Conservation (phyloP, 352 stramenopile genomes). For the Globisporangium takayamanum region DNA sequence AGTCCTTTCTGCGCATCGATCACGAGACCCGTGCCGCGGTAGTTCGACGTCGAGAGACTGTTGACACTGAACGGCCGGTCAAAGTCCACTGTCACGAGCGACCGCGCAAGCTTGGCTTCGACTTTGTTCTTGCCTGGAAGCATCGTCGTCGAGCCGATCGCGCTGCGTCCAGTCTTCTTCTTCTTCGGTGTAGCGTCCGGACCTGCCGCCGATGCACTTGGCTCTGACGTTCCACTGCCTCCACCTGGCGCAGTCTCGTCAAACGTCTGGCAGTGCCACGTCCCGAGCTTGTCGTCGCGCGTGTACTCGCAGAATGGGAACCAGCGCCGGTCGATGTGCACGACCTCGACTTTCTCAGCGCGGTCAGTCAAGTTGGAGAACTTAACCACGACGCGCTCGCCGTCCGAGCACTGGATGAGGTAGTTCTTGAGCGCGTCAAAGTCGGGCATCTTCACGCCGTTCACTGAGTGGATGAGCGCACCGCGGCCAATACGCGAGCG, state of each 20-base stretch:
- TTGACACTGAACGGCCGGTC: slow-evolving; percentile 84
- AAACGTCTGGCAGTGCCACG: slow-evolving; percentile 74
- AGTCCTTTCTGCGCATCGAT: slow-evolving; percentile 84
- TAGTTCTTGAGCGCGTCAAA: slow-evolving; percentile 81
- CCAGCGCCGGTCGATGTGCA: slow-evolving; percentile 89
- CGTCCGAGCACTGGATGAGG: slow-evolving; percentile 66
- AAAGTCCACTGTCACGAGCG: slow-evolving; percentile 81
- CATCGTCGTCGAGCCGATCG: slow-evolving; percentile 72
- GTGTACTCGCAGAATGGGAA: slow-evolving; percentile 85
- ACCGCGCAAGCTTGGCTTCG: slow-evolving; percentile 77
- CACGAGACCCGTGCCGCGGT: slow-evolving; percentile 82
- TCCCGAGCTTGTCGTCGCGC: slow-evolving; percentile 69
- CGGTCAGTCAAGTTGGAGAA: slow-evolving; percentile 74
- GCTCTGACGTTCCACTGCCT: background rate
- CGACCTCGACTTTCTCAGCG: slow-evolving; percentile 76
- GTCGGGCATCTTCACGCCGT: slow-evolving; percentile 76
- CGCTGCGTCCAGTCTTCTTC: slow-evolving; percentile 20
- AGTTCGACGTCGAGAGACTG: slow-evolving; percentile 80
- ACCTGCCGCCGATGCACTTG: background rate
- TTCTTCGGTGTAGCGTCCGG: background rate
- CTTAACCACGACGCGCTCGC: slow-evolving; percentile 81
- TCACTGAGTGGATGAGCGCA: slow-evolving; percentile 84
- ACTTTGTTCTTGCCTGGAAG: slow-evolving; percentile 77
- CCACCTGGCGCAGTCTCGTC: slow-evolving; percentile 6
- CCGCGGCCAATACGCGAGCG: slow-evolving; percentile 78